Percentiles rank a stretch among this genome's conserved stretches.
phyloP scores from a whole-genome alignment of 768 basidiomycete species.

The Phaffia australis region DNA sequence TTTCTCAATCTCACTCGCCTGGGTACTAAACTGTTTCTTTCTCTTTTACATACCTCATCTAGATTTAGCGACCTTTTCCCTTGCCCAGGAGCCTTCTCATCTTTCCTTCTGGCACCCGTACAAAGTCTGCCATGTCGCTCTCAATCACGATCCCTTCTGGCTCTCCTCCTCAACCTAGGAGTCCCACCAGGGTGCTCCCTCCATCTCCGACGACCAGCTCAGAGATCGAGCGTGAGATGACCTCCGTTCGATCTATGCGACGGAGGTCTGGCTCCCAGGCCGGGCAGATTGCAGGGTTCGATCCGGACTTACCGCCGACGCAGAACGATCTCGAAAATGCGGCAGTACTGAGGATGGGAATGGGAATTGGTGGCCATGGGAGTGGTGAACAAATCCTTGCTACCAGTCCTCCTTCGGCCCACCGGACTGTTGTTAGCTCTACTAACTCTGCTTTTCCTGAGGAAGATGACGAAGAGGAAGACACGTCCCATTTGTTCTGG shows the following conservation, averaged over 20 bases:
- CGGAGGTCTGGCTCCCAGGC: constrained; percentile 22
- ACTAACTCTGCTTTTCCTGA: neutral
- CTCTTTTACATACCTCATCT: too few species aligned
- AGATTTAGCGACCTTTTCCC: too few species aligned
- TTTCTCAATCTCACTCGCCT: too few species aligned
- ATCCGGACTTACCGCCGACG: constrained; percentile 23
- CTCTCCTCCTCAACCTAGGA: too few species aligned
- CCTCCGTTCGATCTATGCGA: constrained; percentile 24
- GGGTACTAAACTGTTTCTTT: too few species aligned
- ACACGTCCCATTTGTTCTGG: constrained; percentile 89
- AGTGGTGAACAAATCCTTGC: neutral
- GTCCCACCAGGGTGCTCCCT: neutral
- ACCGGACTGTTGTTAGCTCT: neutral
- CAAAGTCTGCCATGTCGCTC: too few species aligned
- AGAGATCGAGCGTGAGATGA: constrained; percentile 24
- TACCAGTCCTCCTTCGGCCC: too few species aligned
- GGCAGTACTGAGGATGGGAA: constrained; percentile 8
- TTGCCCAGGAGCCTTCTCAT: too few species aligned
- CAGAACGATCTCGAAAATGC: constrained; percentile 10
- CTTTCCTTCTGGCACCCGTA: too few species aligned
- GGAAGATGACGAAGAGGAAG: constrained; percentile 40
- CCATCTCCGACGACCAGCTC: constrained; percentile 9
- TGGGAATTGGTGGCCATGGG: constrained; percentile 7
- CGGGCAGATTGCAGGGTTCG: constrained; percentile 8
- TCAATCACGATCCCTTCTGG: too few species aligned